Conservation (phyloP, 2,329 filamentous ascomycete genomes). For the Fusarium virguliforme region DNA sequence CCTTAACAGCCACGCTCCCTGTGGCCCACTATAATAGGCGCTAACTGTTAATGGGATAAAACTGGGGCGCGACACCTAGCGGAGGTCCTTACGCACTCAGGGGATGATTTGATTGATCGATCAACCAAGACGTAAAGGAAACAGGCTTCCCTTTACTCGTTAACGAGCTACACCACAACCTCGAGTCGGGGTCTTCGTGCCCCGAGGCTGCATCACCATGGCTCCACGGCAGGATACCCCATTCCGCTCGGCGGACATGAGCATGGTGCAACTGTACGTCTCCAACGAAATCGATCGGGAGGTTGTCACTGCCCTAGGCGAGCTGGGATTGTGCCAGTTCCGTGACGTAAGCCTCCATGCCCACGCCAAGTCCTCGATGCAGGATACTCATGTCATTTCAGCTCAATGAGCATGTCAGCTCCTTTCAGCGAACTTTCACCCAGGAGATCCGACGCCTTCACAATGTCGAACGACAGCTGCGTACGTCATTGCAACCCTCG, state of each 20-base stretch:
- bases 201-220: slow-evolving; percentile 67
- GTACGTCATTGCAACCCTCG: slow-evolving; percentile 73
- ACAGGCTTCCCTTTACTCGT: no score
- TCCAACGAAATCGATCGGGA: slow-evolving; percentile 99
- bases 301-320: slow-evolving; percentile 95
- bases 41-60: no score
- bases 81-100: no score
- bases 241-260: slow-evolving; percentile 99
- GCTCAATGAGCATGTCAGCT: slow-evolving; percentile 93
- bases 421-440: slow-evolving; percentile 97
- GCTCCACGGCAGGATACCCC: slow-evolving; percentile 86
- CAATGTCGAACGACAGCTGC: slow-evolving; percentile 97
- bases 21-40: no score
- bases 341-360: slow-evolving; percentile 81
- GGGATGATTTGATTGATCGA: no score
- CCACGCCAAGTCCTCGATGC: slow-evolving; percentile 35
- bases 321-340: slow-evolving; percentile 97
- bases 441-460: slow-evolving; percentile 97
- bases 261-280: slow-evolving; percentile 99
- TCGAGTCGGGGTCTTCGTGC: no score
- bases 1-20: no score
- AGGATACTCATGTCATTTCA: slow-evolving; percentile 57
- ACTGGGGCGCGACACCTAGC: no score
- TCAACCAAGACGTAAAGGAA: no score
- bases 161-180: no score